Evolutionary conservation across 2,329 filamentous ascomycete species (phyloP), one percentile per base, ranked within the genome.

Genomic region (Fusarium napiforme): DNA sequence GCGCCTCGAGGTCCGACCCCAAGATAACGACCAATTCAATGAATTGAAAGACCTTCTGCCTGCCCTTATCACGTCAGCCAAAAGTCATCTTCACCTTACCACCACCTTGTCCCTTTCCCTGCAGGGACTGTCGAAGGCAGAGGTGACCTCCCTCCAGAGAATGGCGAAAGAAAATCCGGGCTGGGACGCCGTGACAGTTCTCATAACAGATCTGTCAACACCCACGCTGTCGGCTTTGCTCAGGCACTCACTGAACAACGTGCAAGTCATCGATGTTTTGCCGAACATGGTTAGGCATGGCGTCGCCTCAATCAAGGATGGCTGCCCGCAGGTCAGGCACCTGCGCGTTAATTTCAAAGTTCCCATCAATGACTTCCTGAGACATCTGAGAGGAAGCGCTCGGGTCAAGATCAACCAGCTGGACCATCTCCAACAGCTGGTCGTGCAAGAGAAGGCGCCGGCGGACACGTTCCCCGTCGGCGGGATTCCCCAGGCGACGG

Each of bases 361-460:
- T 3, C 47, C 47, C 0, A 14, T 52, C 0, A 10, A 12, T 0
- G 47, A 52, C 8, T 11, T 52, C 3, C 16, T 14, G 1, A 19
- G 23, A 4, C 47, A 52, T 9, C 8, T 52, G 0, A 52, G 9
- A 4, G 47, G n/a, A 34, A 7, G 9, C 4, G 1, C 9, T 6
- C 14, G 19, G 19, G 30, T 15, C n/a, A 52, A 52, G 47, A 23
- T 52, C 2, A 52, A 52, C 2, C 10, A 52, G 30, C n/a, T 52
- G 0, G 30, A 26, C 0, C 34, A 15, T 6, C 18, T 52, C 1
- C 16, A 34, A 2, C 47, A 52, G 30, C 16, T 47, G 26, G 26
- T 47, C 4, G 12, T 47, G 6, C 26, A 16, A 4, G 26, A 47
- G 45, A 47, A 0, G 19, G 26, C 19, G 26, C 26, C 45, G 19